phyloP scores from a whole-genome alignment of 345 rosid species.

The Aethionema arabicum region DNA sequence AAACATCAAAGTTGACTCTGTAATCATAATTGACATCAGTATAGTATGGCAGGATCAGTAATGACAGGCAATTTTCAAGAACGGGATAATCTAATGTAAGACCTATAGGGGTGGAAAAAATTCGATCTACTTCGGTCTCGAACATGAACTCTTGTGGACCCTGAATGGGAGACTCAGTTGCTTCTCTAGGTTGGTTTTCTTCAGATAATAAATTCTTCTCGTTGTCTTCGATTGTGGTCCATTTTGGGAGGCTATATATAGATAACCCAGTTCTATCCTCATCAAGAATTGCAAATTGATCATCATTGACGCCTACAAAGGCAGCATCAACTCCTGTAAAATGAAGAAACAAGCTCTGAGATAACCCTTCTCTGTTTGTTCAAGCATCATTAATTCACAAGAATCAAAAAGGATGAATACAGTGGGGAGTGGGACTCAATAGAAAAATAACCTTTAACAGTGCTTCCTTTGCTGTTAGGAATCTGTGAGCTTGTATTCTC shows the following conservation, averaged over 20 bases:
- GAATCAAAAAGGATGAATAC: constrained; percentile 21
- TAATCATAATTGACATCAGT: constrained; percentile 36
- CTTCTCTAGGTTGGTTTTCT: constrained; percentile 54
- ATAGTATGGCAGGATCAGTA: constrained; percentile 28
- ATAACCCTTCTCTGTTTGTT: constrained; percentile 2
- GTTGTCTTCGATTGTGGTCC: constrained; percentile 52
- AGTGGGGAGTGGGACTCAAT: constrained; percentile 16
- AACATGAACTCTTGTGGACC: constrained; percentile 86
- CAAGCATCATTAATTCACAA: constrained; percentile 5
- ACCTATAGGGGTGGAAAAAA: constrained; percentile 97
- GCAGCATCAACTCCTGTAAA: constrained; percentile 86
- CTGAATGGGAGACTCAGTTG: constrained; percentile 58
- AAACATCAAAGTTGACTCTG: constrained; percentile 93
- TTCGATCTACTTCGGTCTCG: constrained; percentile 86
- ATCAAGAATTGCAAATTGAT: constrained; percentile 91
- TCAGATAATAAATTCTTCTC: constrained; percentile 60
- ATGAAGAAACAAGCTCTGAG: constrained; percentile 5
- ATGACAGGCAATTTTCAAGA: constrained; percentile 22
- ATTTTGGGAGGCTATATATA: constrained; percentile 72
- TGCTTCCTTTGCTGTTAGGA: constrained; percentile 73
- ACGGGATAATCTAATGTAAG: constrained; percentile 32
- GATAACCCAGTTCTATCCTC: constrained; percentile 85
- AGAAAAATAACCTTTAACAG: constrained; percentile 61
- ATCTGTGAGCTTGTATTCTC: constrained; percentile 72
- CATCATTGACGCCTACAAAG: constrained; percentile 77